Base-by-base conservation (phyloP, 2,329 filamentous ascomycete genomes). In the Aspergillus sclerotialis region DNA sequence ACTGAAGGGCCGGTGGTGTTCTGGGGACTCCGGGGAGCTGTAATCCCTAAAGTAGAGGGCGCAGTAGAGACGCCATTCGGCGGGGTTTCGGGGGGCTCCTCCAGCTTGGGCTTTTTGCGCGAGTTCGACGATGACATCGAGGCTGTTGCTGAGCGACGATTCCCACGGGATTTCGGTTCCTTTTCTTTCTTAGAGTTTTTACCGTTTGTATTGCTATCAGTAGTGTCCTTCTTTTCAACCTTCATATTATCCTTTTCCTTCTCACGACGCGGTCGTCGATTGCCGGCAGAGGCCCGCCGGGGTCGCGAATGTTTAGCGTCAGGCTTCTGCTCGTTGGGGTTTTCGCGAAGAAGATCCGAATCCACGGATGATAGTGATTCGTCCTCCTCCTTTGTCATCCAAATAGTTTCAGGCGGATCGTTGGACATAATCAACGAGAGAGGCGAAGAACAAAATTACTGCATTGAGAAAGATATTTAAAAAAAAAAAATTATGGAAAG, bases 61-160 rank as follows among this genome's bases (percentile, higher is more conserved):
- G 44, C 32, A 28, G 40, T 12, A 13, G 13, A 13, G 30, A 13
- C 8, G 30, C 14, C 27, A 32, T 25, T 31, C 27, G 26, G 36
- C 28, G 32, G 36, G 27, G 30, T 17, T 43, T 35, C 35, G 28
- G 26, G 38, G 43, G 39, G 30, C 44, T 39, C 36, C 48, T 67
- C 64, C 32, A 64, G 46, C 50, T 67, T 68, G 28, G 56, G 54
- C 44, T 64, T 67, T 50, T 68, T 78, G 46, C 74, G 71, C 39
- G 69, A 44, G 19, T 51, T n/a, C n/a, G n/a, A n/a, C 43, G 13
- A 53, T 36, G 6, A 18, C 12, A 13, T 31, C 23, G 18, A 15
- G 42, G 12, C 40, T 42, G 11, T 42, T 33, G 10, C 16, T 16
- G 7, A 23, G 10, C 10, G 28, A 13, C 56, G 59, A 35, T 44